Evolutionary conservation across 768 basidiomycete genomes (phyloP), one percentile per base, ranked within the genome.

Genomic region (Naematelia aurantialba): DNA sequence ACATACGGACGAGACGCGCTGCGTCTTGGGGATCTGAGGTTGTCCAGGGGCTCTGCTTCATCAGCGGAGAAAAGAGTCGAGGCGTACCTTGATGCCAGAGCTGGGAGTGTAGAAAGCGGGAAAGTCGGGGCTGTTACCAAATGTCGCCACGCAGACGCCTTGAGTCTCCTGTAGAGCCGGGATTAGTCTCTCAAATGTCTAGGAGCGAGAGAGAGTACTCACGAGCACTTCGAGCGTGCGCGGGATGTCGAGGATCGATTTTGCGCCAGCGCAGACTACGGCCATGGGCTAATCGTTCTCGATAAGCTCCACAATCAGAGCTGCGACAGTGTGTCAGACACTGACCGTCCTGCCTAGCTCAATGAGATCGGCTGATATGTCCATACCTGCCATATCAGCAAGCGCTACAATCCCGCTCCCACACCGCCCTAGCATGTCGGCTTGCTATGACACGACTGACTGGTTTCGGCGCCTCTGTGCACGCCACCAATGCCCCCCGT

Each of bases 151-250:
- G 1, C 91, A 90, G 12, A 97, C 91, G 1, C 94, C 94, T 34
- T 93, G 84, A 0, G 93, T 93, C 84, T 98, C 94, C 91, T 94
- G 63, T n/a, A n/a, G n/a, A n/a, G n/a, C n/a, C n/a, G n/a, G n/a
- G n/a, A n/a, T n/a, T n/a, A n/a, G n/a, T n/a, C n/a, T n/a, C n/a
- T n/a, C n/a, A n/a, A n/a, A n/a, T n/a, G n/a, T n/a, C n/a, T n/a
- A n/a, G n/a, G n/a, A n/a, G n/a, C n/a, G n/a, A n/a, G n/a, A n/a
- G n/a, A 25, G 2, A 12, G 21, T 21, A 59, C 75, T 48, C n/a
- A 76, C 74, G 26, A 81, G 73, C 27, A 78, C 79, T 67, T 81
- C 81, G 19, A 81, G 68, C 8, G 80, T 81, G n/a, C 78, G 66
- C 58, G 88, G 88, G 59, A 98, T 92, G 74, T 99, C 96, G 45